Evolutionary conservation across 148 eudicot genomes (phyloP).

Genomic region (Fagopyrum homotropicum): DNA sequence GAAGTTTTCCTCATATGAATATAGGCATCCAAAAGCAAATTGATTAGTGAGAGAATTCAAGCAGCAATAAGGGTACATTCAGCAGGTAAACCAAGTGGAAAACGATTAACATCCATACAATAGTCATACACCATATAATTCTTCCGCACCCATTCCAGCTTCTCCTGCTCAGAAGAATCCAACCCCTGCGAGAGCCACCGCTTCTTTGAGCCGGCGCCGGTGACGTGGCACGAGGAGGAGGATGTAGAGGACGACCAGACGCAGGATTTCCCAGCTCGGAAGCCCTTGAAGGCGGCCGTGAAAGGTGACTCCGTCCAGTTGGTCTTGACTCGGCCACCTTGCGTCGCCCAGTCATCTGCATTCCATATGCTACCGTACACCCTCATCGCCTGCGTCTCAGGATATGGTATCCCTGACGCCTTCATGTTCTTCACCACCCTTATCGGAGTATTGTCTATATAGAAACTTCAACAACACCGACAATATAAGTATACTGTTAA

Average conservation of each 20-base stretch:
- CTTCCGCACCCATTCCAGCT: slow-evolving; percentile 25
- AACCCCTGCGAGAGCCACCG: slow-evolving; percentile 25
- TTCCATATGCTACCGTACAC: slow-evolving; percentile 12
- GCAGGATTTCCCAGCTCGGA: neutral
- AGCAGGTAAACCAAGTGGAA: slow-evolving; percentile 30
- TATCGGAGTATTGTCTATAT: slow-evolving; percentile 8
- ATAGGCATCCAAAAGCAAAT: no score
- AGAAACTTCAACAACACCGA: neutral
- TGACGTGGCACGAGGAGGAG: neutral
- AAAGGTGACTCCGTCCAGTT: slow-evolving; percentile 30
- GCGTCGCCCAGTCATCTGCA: slow-evolving; percentile 12
- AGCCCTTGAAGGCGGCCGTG: slow-evolving; percentile 26
- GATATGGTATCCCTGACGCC: neutral
- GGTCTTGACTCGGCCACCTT: slow-evolving; percentile 30
- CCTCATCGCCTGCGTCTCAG: slow-evolving; percentile 14
- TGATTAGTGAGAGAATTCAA: no score
- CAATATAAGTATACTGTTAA: no score
- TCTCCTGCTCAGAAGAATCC: slow-evolving; percentile 15
- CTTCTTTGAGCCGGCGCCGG: slow-evolving; percentile 26
- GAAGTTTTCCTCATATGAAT: no score
- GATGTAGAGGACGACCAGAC: neutral
- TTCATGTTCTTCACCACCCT: slow-evolving; percentile 11
- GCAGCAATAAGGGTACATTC: slow-evolving; percentile 16
- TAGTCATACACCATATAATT: slow-evolving; percentile 33
- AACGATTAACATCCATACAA: slow-evolving; percentile 25